Conservation (phyloP, 768 basidiomycete species). For the Boletus bicolor region DNA sequence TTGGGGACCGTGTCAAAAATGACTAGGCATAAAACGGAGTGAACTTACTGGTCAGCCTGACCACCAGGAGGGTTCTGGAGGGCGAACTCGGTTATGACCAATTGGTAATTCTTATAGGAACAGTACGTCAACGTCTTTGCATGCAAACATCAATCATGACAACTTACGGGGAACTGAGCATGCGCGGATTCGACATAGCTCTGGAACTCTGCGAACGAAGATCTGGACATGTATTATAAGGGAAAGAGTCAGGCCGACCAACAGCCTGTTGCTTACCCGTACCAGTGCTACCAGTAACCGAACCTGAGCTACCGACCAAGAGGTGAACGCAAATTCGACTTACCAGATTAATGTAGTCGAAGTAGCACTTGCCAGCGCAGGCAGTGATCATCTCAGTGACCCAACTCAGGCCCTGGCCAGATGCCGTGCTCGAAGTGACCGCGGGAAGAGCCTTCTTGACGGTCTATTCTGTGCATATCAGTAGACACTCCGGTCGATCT, state of each 20-base stretch:
- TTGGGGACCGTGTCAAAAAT: slow-evolving; percentile 9
- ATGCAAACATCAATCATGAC: too few species aligned
- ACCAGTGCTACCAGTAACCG: slow-evolving; percentile 25
- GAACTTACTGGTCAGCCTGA: slow-evolving; percentile 29
- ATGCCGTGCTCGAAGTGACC: slow-evolving; percentile 30
- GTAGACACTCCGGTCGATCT: background rate
- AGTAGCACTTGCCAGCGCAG: slow-evolving; percentile 35
- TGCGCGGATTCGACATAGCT: slow-evolving; percentile 27
- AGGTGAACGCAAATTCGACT: background rate
- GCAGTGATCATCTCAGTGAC: slow-evolving; percentile 33
- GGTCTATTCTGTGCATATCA: slow-evolving; percentile 16
- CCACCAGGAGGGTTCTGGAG: slow-evolving; percentile 31
- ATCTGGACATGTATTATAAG: slow-evolving; percentile 17
- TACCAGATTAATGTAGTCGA: slow-evolving; percentile 36
- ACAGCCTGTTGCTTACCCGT: slow-evolving; percentile 18
- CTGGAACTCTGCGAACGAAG: slow-evolving; percentile 29
- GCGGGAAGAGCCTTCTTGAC: slow-evolving; percentile 40
- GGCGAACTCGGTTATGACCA: slow-evolving; percentile 35
- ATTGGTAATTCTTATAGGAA: slow-evolving; percentile 14
- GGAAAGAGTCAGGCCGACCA: background rate
- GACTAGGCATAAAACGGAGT: background rate
- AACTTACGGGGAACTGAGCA: slow-evolving; percentile 27
- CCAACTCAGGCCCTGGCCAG: slow-evolving; percentile 37
- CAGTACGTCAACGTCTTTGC: slow-evolving; percentile 2
- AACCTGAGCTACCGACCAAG: background rate